Evolutionary conservation across 2,329 filamentous ascomycete genomes (phyloP).

Genomic region (Aspergillus sp.): DNA sequence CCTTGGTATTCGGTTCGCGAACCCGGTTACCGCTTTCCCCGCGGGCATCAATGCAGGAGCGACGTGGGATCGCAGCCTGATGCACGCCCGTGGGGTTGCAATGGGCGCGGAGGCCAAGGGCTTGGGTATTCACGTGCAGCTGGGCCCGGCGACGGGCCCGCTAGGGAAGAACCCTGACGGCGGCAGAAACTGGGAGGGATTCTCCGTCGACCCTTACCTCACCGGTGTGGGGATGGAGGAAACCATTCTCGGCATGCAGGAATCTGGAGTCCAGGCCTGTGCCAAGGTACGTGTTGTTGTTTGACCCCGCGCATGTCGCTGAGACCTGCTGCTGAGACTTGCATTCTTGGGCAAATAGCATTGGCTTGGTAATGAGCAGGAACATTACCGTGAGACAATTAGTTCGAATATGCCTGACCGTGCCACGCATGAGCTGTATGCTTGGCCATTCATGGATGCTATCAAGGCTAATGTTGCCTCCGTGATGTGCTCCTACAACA

Average conservation of each 20-base stretch:
- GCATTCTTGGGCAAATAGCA: constrained; percentile 52
- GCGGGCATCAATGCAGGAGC: constrained; percentile 45
- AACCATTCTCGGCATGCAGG: constrained; percentile 45
- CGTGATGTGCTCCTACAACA: constrained; percentile 53
- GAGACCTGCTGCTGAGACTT: neutral
- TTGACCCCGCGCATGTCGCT: neutral
- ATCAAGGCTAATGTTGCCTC: constrained; percentile 63
- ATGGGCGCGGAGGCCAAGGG: constrained; percentile 53
- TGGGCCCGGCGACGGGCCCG: constrained; percentile 42
- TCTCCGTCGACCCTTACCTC: constrained; percentile 41
- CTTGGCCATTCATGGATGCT: constrained; percentile 76
- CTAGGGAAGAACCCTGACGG: constrained; percentile 42
- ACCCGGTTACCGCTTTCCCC: constrained; percentile 45
- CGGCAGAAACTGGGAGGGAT: constrained; percentile 48
- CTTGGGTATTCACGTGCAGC: constrained; percentile 36
- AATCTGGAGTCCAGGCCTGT: constrained; percentile 40
- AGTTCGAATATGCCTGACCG: constrained; percentile 65
- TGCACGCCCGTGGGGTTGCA: constrained; percentile 51
- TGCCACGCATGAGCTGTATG: constrained; percentile 71
- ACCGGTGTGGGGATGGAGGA: constrained; percentile 40
- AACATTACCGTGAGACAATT: constrained; percentile 39
- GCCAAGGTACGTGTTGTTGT: constrained; percentile 15
- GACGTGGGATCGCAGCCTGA: constrained; percentile 56
- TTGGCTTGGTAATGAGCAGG: constrained; percentile 67
- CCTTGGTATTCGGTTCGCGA: constrained; percentile 42